These are phyloP conservation scores for Pyracantha coccinea DNA, from an alignment of 331 rosid genomes.

Conservation along the genomic window DNA sequence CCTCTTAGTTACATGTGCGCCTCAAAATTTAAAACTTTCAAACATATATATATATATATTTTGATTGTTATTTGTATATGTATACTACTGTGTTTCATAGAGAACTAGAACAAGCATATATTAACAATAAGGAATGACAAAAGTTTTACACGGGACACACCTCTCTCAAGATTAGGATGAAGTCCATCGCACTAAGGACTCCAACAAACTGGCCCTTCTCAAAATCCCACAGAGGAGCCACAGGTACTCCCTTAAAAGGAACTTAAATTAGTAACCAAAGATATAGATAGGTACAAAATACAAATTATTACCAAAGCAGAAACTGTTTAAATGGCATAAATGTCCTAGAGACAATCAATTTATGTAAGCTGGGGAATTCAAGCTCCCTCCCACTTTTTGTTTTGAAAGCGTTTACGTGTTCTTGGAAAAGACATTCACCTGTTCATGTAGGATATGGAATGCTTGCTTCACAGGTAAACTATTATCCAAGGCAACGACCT, in stretches of 20 bases:
- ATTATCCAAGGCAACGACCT: conserved; percentile 85
- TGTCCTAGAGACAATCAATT: neutral
- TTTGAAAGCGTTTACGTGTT: neutral
- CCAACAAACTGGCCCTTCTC: conserved; percentile 77
- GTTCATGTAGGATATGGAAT: conserved; percentile 82
- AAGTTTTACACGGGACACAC: conserved; percentile 34
- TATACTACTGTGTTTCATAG: neutral
- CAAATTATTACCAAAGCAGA: conserved; percentile 12
- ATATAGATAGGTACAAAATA: neutral
- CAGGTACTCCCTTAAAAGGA: conserved; percentile 65
- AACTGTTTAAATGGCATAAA: neutral
- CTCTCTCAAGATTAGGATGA: conserved; percentile 89
- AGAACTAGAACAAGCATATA: neutral
- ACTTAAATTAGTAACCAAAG: conserved; percentile 20
- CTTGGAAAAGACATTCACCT: conserved; percentile 39
- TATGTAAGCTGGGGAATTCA: neutral
- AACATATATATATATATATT: neutral
- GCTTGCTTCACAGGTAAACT: conserved; percentile 94
- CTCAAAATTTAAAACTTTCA: neutral
- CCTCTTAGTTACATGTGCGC: neutral
- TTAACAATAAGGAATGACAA: neutral
- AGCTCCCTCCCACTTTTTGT: neutral
- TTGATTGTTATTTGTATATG: too few relatives aligned
- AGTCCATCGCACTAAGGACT: conserved; percentile 85
- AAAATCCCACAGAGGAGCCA: conserved; percentile 94